Evolutionary conservation across 805 yeast genomes (phyloP), one percentile per base, ranked within the genome.

Genomic region (Cyberlindnera suaveolens): DNA sequence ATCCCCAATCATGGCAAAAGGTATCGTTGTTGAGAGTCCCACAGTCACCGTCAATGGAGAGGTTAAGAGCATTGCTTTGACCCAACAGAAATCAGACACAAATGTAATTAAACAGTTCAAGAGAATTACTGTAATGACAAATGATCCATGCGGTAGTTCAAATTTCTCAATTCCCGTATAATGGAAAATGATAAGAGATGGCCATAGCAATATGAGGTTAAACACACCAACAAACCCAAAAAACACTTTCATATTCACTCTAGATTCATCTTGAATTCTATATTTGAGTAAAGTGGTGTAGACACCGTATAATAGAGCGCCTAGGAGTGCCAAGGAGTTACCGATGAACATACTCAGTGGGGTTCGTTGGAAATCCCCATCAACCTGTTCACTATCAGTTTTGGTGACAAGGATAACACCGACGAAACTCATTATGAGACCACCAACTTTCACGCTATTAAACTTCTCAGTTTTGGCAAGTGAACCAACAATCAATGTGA

Each of bases 41-140:
- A 93, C 95, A 0, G 99, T 93, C 3, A 91, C 98, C 0, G 96
- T 90, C 51, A 93, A 69, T 2, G 99, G 99, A 36, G 93, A 83
- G 1, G 99, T 93, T 57, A 93, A 67, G 29, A 93, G 72, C 78
- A 90, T 93, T 0, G 98, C 95, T 49, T 87, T 79, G 30, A 96
- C 96, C 99, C 99, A 93, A 56, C 95, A 80, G 54, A 83, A 89
- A 61, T 93, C 99, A 33, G 95, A 83, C 14, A 90, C 64, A 52
- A 93, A 82, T 1, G 96, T 88, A 34, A 88, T 79, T 31, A 77
- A 56, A 45, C 90, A 85, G 61, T 93, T 93, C 38, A 78, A 48
- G 0, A 74, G 40, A 6, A 91, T 65, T 3, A 89, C 67, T 1
- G 63, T 44, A 56, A 80, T 66, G 3, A 83, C 77, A 32, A 69